Evolutionary conservation across 2,329 filamentous ascomycete genomes (phyloP), one percentile per base, ranked within the genome.

Genomic region (Phialocephala subalpina): DNA sequence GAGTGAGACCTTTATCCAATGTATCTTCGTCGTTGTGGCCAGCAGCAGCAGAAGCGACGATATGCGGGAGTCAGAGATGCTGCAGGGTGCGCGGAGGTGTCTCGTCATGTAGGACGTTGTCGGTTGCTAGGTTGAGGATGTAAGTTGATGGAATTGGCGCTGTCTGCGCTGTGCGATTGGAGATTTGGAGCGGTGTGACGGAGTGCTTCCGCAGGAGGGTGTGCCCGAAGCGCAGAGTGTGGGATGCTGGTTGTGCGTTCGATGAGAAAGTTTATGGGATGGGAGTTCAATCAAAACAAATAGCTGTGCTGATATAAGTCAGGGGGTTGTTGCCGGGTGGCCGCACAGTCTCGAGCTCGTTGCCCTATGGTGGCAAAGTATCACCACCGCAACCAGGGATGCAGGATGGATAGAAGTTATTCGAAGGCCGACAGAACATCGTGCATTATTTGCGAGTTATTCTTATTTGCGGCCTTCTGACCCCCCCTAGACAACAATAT

Each of bases 221-320:
- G 49, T 49, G 49, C 40, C 29, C 25, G 18, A 27, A 57, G 53
- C 40, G 56, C 45, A 45, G 63, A 35, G 47, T 61, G 22, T 53
- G 58, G 63, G 55, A 45, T 64, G 58, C 62, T 56, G 65, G 56
- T 42, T 45, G 45, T 60, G 45, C 25, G 4, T 29, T 53, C 2
- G 45, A 49, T 33, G 49, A 53, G 56, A 53, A 57, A 61, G 52
- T 65, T 52, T 60, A 47, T 22, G 25, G 47, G 22, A 40, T 61
- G 66, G 61, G 38, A 64, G 59, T 63, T 61, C 29, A 52, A 61
- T 36, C 62, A 58, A 69, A 70, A 70, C 65, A 70, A 66, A 70
- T 70, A 68, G 58, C 55, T 33, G 62, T 33, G 35, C 45, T 49
- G 56, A 45, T 65, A 67, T 70, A 52, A 25, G 27, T 49, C 57